These are phyloP conservation scores for Penicillium mononematosum DNA, from an alignment of 495 filamentous ascomycete species.

Conservation along the genomic window DNA sequence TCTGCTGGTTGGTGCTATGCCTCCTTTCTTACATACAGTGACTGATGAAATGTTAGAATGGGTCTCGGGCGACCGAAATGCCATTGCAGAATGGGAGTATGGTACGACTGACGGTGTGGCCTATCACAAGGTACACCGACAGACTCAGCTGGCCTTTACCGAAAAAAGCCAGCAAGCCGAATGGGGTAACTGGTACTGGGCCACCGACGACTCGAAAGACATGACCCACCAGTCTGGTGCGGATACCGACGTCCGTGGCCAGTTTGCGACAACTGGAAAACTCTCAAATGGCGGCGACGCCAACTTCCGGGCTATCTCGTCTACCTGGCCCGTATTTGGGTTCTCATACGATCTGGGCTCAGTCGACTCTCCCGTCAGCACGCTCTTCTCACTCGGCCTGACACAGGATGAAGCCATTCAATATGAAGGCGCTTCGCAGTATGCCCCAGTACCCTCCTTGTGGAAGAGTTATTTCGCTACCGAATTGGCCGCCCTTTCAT, in stretches of 20 bases:
- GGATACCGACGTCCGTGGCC: constrained; percentile 48
- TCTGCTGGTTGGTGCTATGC: constrained; percentile 49
- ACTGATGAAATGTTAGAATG: constrained; percentile 48
- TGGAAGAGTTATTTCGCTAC: constrained; percentile 56
- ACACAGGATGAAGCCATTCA: constrained; percentile 55
- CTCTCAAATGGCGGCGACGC: constrained; percentile 48
- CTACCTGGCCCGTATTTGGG: constrained; percentile 55
- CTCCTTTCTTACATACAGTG: background rate
- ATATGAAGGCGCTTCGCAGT: constrained; percentile 43
- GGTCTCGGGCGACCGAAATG: constrained; percentile 52
- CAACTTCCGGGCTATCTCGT: constrained; percentile 53
- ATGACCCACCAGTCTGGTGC: constrained; percentile 52
- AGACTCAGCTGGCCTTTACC: constrained; percentile 53
- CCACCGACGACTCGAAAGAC: constrained; percentile 39
- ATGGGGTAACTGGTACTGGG: constrained; percentile 61
- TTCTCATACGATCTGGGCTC: constrained; percentile 53
- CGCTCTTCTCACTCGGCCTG: constrained; percentile 54
- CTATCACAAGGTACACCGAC: constrained; percentile 55
- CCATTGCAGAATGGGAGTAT: constrained; percentile 55
- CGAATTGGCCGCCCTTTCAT: constrained; percentile 49
- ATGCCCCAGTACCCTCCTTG: constrained; percentile 43
- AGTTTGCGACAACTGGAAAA: constrained; percentile 44
- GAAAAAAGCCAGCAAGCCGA: constrained; percentile 54
- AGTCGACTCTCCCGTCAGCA: constrained; percentile 38
- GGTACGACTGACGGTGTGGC: constrained; percentile 45